Evolutionary conservation across 768 basidiomycete genomes (phyloP).

Genomic region (Mrakia gelida): DNA sequence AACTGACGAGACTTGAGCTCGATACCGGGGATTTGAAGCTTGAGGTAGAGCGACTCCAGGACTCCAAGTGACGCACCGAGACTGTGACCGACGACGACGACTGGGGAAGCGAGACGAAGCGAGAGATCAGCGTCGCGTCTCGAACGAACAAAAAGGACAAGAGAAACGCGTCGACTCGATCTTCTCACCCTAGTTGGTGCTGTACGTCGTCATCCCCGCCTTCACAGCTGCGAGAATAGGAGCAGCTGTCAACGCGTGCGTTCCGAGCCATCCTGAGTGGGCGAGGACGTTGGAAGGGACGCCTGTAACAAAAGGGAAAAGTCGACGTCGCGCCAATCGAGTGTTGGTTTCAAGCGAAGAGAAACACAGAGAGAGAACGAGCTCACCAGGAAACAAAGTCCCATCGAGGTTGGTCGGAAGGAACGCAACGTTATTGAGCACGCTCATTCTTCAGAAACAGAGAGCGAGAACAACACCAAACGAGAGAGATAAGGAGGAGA

Average conservation of each 20-base stretch:
- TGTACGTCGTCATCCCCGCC: background rate
- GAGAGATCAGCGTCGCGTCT: background rate
- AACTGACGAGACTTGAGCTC: background rate
- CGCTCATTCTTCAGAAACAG: background rate
- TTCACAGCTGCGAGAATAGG: conserved; percentile 13
- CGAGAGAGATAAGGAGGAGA: background rate
- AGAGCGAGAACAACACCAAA: background rate
- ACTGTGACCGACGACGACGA: background rate
- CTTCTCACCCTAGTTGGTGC: background rate
- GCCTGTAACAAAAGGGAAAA: background rate
- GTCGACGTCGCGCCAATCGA: too few species aligned
- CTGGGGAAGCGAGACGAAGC: background rate
- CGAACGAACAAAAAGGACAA: too few species aligned
- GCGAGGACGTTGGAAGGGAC: background rate
- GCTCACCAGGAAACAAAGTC: background rate
- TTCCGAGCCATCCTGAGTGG: background rate
- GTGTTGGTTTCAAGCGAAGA: too few species aligned
- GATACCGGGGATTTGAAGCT: background rate
- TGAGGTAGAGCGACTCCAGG: conserved; percentile 8
- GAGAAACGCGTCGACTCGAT: background rate
- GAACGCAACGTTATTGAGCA: background rate
- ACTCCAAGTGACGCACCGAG: background rate
- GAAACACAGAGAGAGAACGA: too few species aligned
- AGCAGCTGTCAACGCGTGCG: background rate
- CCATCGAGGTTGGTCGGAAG: background rate